Conservation (phyloP, 192 early-diverging fungal species). For the Diversispora epigaea region DNA sequence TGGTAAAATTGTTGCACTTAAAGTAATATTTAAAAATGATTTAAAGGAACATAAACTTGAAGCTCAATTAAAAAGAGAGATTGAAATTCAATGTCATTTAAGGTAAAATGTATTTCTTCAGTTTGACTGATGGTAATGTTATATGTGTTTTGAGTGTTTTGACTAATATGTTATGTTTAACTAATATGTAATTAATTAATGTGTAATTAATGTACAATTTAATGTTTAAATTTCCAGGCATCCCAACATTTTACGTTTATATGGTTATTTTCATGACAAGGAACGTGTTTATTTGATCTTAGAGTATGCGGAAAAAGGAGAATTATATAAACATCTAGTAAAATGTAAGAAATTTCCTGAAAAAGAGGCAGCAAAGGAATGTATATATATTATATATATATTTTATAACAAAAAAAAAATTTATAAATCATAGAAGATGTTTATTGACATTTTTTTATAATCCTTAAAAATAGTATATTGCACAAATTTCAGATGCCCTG, state of each 20-base stretch:
- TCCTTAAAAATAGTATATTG: slow-evolving; percentile 41
- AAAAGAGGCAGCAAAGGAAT: slow-evolving; percentile 63
- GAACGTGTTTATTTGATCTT: slow-evolving; percentile 94
- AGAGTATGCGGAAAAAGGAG: slow-evolving; percentile 90
- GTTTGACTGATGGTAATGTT: neutral
- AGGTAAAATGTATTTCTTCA: slow-evolving; percentile 36
- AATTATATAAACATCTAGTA: slow-evolving; percentile 83
- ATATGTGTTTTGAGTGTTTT: neutral
- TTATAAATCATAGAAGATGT: neutral
- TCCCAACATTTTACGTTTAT: slow-evolving; percentile 89
- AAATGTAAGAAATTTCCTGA: slow-evolving; percentile 73
- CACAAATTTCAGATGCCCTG: slow-evolving; percentile 88
- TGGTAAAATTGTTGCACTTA: slow-evolving; percentile 88
- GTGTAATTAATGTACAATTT: too few relatives aligned
- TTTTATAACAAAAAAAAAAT: slow-evolving; percentile 33
- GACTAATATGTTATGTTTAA: neutral
- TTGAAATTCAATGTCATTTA: slow-evolving; percentile 87
- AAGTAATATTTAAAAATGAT: slow-evolving; percentile 87
- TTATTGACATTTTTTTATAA: neutral
- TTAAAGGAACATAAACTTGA: slow-evolving; percentile 73
- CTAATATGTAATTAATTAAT: neutral
- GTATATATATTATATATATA: too few relatives aligned
- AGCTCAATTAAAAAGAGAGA: slow-evolving; percentile 86
- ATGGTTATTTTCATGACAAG: slow-evolving; percentile 94
- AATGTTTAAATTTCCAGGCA: slow-evolving; percentile 43